A percentile compares a stretch with the other conserved stretches of the same genome.
phyloP scores from a whole-genome alignment of 495 filamentous ascomycete species.

The Hyaloscypha variabilis region DNA sequence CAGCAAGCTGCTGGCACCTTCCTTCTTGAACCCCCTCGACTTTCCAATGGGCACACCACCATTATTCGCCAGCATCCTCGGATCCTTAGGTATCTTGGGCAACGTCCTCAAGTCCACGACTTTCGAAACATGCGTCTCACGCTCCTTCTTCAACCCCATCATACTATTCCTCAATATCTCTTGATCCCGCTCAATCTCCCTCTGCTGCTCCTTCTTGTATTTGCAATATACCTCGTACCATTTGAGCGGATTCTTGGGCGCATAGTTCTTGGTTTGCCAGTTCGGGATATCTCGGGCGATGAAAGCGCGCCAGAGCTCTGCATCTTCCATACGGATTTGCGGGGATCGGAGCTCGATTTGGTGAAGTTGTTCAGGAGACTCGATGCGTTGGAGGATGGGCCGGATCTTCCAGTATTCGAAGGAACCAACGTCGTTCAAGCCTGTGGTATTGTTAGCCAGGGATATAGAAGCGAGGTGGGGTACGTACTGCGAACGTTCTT shows the following conservation, averaged over 20 bases:
- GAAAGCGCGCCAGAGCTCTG: slow-evolving; percentile 68
- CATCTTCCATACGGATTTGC: slow-evolving; percentile 60
- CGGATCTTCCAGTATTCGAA: slow-evolving; percentile 62
- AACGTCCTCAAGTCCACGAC: slow-evolving; percentile 36
- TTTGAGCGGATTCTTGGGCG: slow-evolving; percentile 56
- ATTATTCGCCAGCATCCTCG: slow-evolving; percentile 35
- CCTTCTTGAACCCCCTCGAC: slow-evolving; percentile 14
- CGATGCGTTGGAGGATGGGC: slow-evolving; percentile 62
- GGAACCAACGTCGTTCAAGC: slow-evolving; percentile 45
- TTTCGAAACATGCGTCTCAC: slow-evolving; percentile 48
- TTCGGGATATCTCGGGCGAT: slow-evolving; percentile 69
- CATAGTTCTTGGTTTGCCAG: slow-evolving; percentile 54
- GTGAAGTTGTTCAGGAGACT: slow-evolving; percentile 66
- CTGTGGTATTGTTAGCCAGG: slow-evolving; percentile 17
- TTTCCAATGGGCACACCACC: slow-evolving; percentile 30
- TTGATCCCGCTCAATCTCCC: slow-evolving; percentile 42
- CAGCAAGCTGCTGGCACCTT: slow-evolving; percentile 18
- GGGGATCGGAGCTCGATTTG: slow-evolving; percentile 66
- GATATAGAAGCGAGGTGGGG: not conserved
- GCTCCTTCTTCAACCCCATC: slow-evolving; percentile 50
- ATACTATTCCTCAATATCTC: slow-evolving; percentile 48
- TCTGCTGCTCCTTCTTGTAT: slow-evolving; percentile 45
- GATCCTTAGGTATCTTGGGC: slow-evolving; percentile 33
- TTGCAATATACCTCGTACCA: slow-evolving; percentile 68
- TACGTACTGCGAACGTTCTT: slow-evolving; percentile 35